phyloP scores from a whole-genome alignment of 768 basidiomycete species.

The Daedaleopsis sinensis region DNA sequence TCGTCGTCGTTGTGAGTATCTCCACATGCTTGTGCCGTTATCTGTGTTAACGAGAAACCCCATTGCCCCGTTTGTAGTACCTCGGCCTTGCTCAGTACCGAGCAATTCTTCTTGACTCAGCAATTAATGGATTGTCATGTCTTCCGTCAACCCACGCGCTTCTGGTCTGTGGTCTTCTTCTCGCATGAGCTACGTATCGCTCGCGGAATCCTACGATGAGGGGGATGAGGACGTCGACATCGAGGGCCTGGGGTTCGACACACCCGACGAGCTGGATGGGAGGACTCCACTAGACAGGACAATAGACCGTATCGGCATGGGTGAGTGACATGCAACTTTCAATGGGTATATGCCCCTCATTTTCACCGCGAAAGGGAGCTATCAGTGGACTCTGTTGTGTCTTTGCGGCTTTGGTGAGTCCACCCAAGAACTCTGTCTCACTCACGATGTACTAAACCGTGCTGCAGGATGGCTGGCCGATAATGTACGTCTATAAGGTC shows the following conservation, averaged over 20 bases:
- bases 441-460: neutral
- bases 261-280: conserved; percentile 31
- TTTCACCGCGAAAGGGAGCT: conserved; percentile 49
- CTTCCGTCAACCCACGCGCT: conserved; percentile 40
- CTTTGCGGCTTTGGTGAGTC: conserved; percentile 87
- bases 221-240: conserved; percentile 38
- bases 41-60: too few relatives aligned
- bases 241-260: conserved; percentile 27
- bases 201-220: conserved; percentile 20
- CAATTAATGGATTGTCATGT: conserved; percentile 19
- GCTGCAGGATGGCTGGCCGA: conserved; percentile 89
- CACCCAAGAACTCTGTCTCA: neutral
- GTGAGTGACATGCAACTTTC: conserved; percentile 34
- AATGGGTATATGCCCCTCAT: neutral
- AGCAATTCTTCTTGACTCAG: conserved; percentile 13
- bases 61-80: neutral
- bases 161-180: conserved; percentile 52
- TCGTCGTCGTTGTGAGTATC: too few relatives aligned
- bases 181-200: conserved; percentile 40
- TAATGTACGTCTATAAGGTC: conserved; percentile 57
- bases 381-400: conserved; percentile 81
- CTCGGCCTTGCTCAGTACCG: conserved; percentile 2
- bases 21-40: too few relatives aligned
- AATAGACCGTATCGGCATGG: conserved; percentile 92
- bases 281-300: conserved; percentile 72